Conservation (phyloP, 208 protist genomes). For the Leishmania tarentolae region DNA sequence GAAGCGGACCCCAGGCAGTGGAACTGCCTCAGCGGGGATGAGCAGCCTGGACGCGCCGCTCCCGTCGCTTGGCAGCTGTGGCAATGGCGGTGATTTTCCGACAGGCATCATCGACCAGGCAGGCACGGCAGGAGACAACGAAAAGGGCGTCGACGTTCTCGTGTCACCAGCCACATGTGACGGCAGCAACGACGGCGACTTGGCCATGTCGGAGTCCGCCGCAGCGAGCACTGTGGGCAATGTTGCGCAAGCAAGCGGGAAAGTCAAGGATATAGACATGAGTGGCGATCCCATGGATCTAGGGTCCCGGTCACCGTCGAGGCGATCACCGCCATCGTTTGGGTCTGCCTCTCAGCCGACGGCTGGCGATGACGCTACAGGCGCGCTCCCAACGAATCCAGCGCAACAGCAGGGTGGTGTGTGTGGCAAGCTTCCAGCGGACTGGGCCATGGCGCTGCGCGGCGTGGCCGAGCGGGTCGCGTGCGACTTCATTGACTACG, state of each 20-base stretch:
- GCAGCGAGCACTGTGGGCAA: background rate
- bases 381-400: background rate
- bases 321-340: background rate
- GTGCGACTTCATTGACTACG: slow-evolving; percentile 42
- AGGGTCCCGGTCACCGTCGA: background rate
- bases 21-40: background rate
- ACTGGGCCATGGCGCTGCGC: slow-evolving; percentile 47
- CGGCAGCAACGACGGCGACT: background rate
- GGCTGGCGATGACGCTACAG: background rate
- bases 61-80: background rate
- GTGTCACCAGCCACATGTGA: background rate
- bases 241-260: background rate
- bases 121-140: background rate
- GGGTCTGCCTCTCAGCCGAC: background rate
- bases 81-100: slow-evolving; percentile 8
- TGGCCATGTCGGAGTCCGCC: background rate
- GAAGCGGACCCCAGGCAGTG: background rate
- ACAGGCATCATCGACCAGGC: background rate
- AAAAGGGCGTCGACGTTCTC: background rate
- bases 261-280: background rate
- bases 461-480: slow-evolving; percentile 60
- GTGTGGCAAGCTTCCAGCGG: slow-evolving; percentile 26
- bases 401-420: background rate
- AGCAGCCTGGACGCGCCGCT: background rate
- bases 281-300: background rate